Conservation (phyloP, 192 early-diverging fungal species). For the Backusella sp. region DNA sequence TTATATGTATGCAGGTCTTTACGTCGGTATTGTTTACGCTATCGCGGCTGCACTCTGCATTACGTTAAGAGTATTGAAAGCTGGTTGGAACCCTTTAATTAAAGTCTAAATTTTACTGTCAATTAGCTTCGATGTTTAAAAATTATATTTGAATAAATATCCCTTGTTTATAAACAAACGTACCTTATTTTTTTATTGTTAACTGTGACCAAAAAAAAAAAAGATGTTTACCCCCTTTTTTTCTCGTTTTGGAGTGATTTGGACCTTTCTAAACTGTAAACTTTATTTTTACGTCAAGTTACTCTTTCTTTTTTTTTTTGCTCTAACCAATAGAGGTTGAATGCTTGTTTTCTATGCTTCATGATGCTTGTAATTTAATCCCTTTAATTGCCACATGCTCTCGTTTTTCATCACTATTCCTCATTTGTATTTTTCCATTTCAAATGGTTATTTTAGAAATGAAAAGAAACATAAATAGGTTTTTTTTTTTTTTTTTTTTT, state of each 20-base stretch:
- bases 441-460: too few species aligned
- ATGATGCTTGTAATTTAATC: too few species aligned
- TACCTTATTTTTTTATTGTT: not conserved
- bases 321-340: too few species aligned
- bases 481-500: too few species aligned
- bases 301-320: not conserved
- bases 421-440: too few species aligned
- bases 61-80: constrained; percentile 5
- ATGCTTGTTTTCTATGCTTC: too few species aligned
- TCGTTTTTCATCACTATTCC: too few species aligned
- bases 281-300: not conserved
- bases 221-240: not conserved
- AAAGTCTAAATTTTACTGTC: not conserved
- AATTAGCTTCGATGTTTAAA: not conserved
- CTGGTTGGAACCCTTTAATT: constrained; percentile 15
- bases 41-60: constrained; percentile 2
- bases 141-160: not conserved
- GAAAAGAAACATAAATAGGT: too few species aligned
- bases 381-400: too few species aligned
- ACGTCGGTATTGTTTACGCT: constrained; percentile 4
- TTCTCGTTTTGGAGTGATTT: not conserved
- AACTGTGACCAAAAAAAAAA: not conserved
- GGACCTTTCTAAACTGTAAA: not conserved
- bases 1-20: constrained; percentile 15
- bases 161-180: not conserved